A percentile compares a stretch with the other conserved stretches of the same genome.
Conservation (phyloP, 768 basidiomycete genomes). For the Lentinula lateritia region DNA sequence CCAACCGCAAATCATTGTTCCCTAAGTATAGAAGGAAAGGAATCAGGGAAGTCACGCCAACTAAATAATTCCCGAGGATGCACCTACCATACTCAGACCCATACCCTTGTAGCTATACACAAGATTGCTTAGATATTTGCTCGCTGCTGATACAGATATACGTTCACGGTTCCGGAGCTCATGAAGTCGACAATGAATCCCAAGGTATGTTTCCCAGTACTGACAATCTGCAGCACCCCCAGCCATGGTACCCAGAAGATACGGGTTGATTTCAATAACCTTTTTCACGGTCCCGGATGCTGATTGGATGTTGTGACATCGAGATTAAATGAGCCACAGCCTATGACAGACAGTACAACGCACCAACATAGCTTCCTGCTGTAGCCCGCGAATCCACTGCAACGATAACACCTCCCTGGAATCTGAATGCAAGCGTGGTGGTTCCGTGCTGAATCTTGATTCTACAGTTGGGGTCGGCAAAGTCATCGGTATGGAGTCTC, state of each 20-base stretch:
- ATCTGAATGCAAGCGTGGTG: constrained; percentile 96
- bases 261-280: constrained; percentile 99
- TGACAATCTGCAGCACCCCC: constrained; percentile 99
- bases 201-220: constrained; percentile 98
- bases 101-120: constrained; percentile 99
- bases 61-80: not conserved
- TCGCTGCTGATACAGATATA: constrained; percentile 98
- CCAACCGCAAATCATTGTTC: constrained; percentile 99
- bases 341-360: constrained; percentile 17
- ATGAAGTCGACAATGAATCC: constrained; percentile 94
- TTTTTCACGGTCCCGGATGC: constrained; percentile 98
- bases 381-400: constrained; percentile 99
- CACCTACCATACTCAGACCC: constrained; percentile 95
- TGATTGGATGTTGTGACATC: constrained; percentile 21
- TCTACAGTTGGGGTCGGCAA: constrained; percentile 86
- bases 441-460: constrained; percentile 99
- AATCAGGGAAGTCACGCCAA: no score
- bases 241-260: constrained; percentile 98
- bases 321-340: constrained; percentile 7
- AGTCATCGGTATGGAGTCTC: constrained; percentile 91
- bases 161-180: constrained; percentile 95
- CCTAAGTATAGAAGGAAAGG: constrained; percentile 37
- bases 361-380: constrained; percentile 94
- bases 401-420: constrained; percentile 96
- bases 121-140: constrained; percentile 95